Percentiles rank a stretch among this genome's conserved stretches.
Conservation (phyloP, 2,329 filamentous ascomycete genomes). For the Hortaea sp. region DNA sequence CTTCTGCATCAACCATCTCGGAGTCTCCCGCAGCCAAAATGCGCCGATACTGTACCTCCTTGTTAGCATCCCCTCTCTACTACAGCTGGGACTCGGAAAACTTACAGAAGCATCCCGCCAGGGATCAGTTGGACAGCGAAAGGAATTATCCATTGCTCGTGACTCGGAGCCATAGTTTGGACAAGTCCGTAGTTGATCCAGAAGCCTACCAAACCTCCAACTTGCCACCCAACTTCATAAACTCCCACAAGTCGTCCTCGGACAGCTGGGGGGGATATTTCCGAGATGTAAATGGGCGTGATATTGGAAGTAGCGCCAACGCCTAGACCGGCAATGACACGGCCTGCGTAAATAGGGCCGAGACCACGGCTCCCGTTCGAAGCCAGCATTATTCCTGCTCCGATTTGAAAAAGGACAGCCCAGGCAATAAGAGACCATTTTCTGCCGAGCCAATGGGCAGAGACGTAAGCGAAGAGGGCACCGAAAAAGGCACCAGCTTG, state of each 20-base stretch:
- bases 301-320: conserved; percentile 48
- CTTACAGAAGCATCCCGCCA: conserved; percentile 44
- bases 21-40: conserved; percentile 35
- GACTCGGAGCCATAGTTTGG: conserved; percentile 33
- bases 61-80: too few relatives aligned
- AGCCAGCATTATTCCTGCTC: conserved; percentile 63
- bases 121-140: conserved; percentile 59
- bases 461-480: conserved; percentile 56
- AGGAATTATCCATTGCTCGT: conserved; percentile 38
- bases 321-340: conserved; percentile 48
- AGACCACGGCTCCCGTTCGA: conserved; percentile 52
- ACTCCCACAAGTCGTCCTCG: conserved; percentile 50
- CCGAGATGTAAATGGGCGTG: conserved; percentile 50
- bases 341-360: conserved; percentile 48
- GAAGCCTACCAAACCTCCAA: conserved; percentile 41
- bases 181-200: conserved; percentile 36
- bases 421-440: conserved; percentile 54
- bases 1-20: conserved; percentile 36
- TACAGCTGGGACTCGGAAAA: too few relatives aligned
- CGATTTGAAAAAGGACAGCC: conserved; percentile 55
- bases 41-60: conserved; percentile 20
- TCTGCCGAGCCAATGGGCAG: conserved; percentile 58
- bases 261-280: conserved; percentile 49
- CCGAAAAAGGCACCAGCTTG: conserved; percentile 73
- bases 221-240: conserved; percentile 48